Percentiles rank a stretch among this genome's conserved stretches.
phyloP scores from a whole-genome alignment of 345 rosid genomes.

The Leavenworthia alabamica region DNA sequence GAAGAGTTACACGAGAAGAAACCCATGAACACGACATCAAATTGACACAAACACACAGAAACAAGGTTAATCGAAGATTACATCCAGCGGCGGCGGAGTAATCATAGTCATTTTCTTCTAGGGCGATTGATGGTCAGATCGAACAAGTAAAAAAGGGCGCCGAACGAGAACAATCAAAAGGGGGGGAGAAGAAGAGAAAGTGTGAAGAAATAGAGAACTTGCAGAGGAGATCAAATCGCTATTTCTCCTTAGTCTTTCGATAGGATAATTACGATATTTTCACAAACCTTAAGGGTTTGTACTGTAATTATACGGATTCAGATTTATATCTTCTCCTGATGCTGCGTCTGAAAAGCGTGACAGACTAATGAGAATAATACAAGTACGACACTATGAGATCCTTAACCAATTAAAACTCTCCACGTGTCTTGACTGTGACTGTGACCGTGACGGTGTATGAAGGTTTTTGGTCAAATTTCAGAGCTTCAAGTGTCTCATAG shows the following conservation, averaged over 20 bases:
- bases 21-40: constrained; percentile 12
- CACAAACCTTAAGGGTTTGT: background rate
- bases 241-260: constrained; percentile 16
- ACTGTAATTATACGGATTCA: constrained; percentile 13
- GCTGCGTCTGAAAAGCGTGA: background rate
- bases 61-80: constrained; percentile 30
- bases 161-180: constrained; percentile 7
- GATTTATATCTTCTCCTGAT: constrained; percentile 11
- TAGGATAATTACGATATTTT: constrained; percentile 34
- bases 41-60: constrained; percentile 11
- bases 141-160: constrained; percentile 19
- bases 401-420: background rate
- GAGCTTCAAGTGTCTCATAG: background rate
- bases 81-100: constrained; percentile 78
- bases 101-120: constrained; percentile 63
- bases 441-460: constrained; percentile 7
- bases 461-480: background rate
- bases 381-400: background rate
- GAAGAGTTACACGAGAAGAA: constrained; percentile 1
- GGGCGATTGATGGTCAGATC: constrained; percentile 35
- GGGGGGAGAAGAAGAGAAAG: constrained; percentile 8
- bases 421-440: constrained; percentile 7
- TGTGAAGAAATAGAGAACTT: constrained; percentile 25
- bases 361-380: constrained; percentile 33
- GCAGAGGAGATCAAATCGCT: constrained; percentile 26